phyloP scores from a whole-genome alignment of 257 asterid species.

The Coffea eugenioides region DNA sequence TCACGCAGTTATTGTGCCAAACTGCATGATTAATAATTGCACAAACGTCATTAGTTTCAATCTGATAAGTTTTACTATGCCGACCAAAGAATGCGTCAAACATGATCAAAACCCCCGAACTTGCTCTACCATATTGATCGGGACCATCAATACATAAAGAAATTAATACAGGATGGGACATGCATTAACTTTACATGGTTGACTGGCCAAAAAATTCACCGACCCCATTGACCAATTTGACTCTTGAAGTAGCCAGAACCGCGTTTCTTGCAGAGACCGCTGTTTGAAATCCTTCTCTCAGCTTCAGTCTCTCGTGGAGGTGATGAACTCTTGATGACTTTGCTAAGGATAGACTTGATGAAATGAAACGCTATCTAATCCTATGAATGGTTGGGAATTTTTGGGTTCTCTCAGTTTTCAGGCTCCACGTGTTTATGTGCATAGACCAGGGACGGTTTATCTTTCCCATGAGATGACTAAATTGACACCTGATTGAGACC shows the following conservation, averaged over 20 bases:
- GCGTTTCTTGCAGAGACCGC: constrained; percentile 8
- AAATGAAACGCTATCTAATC: background rate
- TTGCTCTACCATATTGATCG: background rate
- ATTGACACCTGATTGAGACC: background rate
- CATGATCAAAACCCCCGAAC: background rate
- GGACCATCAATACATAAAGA: background rate
- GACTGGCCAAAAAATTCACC: background rate
- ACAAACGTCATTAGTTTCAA: background rate
- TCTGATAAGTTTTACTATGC: background rate
- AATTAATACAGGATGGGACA: too few species aligned
- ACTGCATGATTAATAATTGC: background rate
- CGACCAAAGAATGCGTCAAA: constrained; percentile 1
- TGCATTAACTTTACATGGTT: background rate
- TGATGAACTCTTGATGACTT: background rate
- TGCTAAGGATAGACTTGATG: background rate
- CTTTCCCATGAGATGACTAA: background rate
- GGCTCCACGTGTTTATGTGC: background rate
- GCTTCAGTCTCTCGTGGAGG: background rate
- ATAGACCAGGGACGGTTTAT: background rate
- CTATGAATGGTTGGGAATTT: background rate
- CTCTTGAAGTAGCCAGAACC: background rate
- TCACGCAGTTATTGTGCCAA: background rate
- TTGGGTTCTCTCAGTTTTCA: background rate
- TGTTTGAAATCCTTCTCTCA: too few species aligned
- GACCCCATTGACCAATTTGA: background rate